A percentile compares a stretch with the other conserved stretches of the same genome.
Evolutionary conservation across 345 rosid genomes (phyloP).

Genomic region (Alliaria petiolata): DNA sequence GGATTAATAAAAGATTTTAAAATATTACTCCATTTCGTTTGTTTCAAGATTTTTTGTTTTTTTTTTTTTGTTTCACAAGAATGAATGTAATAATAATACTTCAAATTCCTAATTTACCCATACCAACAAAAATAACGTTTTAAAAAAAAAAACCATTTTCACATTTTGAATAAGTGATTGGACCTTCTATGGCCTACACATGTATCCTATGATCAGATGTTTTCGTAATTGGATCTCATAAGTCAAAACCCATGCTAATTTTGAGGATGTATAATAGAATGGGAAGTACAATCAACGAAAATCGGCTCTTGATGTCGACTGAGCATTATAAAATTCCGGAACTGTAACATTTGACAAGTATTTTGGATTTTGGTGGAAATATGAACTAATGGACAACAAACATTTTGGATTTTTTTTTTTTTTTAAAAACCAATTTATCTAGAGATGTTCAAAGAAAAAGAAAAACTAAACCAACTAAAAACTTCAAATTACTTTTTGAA

Average conservation of each 20-base stretch:
- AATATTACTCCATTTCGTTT: neutral
- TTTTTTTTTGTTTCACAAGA: neutral
- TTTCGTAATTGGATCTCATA: neutral
- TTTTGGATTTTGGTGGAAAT: slow-evolving; percentile 11
- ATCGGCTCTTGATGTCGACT: neutral
- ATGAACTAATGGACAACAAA: neutral
- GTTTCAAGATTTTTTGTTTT: too few species aligned
- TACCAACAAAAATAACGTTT: too few species aligned
- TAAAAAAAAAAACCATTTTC: neutral
- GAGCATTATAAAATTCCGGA: neutral
- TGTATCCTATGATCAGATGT: neutral
- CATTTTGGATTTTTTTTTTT: neutral
- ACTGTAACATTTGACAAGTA: neutral
- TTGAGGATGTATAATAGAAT: neutral
- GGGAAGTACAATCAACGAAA: neutral
- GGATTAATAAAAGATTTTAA: neutral
- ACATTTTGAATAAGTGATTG: slow-evolving; percentile 13
- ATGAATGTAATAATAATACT: too few species aligned
- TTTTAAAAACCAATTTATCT: neutral
- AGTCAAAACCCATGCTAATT: neutral
- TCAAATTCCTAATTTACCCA: neutral
- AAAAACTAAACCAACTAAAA: neutral
- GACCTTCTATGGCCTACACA: slow-evolving; percentile 12
- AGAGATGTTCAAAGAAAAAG: neutral
- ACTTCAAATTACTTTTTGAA: neutral